Percentiles rank a stretch among this genome's conserved stretches.
Evolutionary conservation across 176 grass and related monocot genomes (phyloP).

Genomic region (Carex pumila): DNA sequence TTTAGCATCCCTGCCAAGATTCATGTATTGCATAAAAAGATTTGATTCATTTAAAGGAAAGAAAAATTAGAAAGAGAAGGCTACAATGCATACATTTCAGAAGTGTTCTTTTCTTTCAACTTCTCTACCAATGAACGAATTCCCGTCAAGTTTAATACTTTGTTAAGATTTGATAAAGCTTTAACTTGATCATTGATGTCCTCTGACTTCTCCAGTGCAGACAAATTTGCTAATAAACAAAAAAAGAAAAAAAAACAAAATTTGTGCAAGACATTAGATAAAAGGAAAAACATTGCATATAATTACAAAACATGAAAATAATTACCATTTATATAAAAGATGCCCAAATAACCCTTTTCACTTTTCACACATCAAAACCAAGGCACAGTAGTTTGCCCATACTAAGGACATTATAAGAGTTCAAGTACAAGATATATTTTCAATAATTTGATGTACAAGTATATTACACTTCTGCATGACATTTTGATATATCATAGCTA

Average conservation of each 20-base stretch:
- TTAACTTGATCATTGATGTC: constrained; percentile 29
- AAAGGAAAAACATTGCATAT: not conserved
- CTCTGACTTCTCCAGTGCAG: constrained; percentile 32
- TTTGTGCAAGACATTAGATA: not conserved
- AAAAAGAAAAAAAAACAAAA: not conserved
- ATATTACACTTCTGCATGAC: not conserved
- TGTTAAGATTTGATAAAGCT: constrained; percentile 50
- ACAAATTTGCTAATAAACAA: constrained; percentile 33
- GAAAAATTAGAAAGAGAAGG: not conserved
- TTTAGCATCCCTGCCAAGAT: constrained; percentile 38
- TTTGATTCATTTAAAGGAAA: constrained; percentile 2
- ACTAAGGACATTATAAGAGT: not conserved
- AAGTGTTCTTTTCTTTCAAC: constrained; percentile 37
- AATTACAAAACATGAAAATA: not conserved
- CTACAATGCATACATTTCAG: constrained; percentile 39
- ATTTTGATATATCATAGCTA: not conserved
- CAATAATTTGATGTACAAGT: not conserved
- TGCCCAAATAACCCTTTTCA: not conserved
- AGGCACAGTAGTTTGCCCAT: not conserved
- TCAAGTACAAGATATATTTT: not conserved
- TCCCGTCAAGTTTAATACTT: constrained; percentile 50
- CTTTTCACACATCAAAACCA: not conserved
- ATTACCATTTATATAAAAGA: not conserved
- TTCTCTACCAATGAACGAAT: constrained; percentile 61
- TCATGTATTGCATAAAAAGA: constrained; percentile 18